A percentile compares a stretch with the other conserved stretches of the same genome.
phyloP scores from a whole-genome alignment of 2,329 filamentous ascomycete species.

The Teratosphaeria nubilosa region DNA sequence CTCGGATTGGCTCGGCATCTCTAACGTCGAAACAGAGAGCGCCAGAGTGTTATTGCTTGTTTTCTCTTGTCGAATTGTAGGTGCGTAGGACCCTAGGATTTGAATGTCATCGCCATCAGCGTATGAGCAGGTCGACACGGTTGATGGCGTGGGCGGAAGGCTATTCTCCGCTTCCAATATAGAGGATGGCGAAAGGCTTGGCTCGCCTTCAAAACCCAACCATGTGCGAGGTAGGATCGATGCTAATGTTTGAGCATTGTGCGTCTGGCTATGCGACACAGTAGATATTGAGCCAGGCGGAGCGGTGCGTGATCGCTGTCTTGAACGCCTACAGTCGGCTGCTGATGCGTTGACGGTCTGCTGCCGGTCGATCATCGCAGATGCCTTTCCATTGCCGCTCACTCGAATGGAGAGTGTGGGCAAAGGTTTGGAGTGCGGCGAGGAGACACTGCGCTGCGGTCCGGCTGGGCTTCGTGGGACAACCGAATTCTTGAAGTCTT shows the following conservation, averaged over 20 bases:
- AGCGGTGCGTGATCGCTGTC: conserved; percentile 19
- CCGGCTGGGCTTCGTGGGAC: not conserved
- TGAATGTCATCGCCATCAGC: conserved; percentile 5
- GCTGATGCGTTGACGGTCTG: conserved; percentile 6
- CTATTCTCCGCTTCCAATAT: conserved; percentile 11
- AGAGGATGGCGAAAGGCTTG: conserved; percentile 2
- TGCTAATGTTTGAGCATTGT: not conserved
- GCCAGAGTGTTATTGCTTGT: conserved; percentile 1
- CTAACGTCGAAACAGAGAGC: conserved; percentile 8
- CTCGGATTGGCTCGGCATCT: conserved; percentile 6
- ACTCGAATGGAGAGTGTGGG: conserved; percentile 9
- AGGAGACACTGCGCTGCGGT: conserved; percentile 9
- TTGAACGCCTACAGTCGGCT: conserved; percentile 10
- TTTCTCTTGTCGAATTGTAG: not conserved
- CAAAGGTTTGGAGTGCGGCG: conserved; percentile 8
- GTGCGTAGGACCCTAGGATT: conserved; percentile 3
- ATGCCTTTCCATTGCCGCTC: not conserved
- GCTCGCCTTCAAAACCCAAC: conserved; percentile 5
- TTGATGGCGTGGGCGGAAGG: conserved; percentile 20
- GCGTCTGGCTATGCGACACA: not conserved
- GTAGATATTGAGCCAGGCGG: conserved; percentile 12
- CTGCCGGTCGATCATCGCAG: not conserved
- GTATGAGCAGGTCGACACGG: conserved; percentile 8
- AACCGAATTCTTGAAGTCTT: not conserved
- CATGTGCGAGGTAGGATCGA: conserved; percentile 5